phyloP scores from a whole-genome alignment of 1,284 basidiomycete genomes.

The Coniferiporia weirii region DNA sequence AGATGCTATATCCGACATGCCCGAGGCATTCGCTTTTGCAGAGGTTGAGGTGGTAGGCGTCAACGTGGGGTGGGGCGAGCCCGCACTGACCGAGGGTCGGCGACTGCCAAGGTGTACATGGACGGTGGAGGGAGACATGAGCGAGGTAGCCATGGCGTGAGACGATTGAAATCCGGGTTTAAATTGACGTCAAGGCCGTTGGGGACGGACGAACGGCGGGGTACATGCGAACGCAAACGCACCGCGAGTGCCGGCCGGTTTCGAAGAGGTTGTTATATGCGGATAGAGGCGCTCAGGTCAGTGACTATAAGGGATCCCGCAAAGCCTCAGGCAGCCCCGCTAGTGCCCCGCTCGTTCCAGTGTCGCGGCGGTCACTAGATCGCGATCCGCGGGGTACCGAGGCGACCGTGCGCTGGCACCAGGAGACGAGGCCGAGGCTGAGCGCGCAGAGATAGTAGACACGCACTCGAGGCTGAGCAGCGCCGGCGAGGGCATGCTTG shows the following conservation, averaged over 20 bases:
- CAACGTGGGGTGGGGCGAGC: background rate
- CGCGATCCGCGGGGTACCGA: background rate
- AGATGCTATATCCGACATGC: constrained; percentile 11
- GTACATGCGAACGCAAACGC: too few species aligned
- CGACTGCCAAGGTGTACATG: background rate
- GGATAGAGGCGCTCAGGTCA: too few species aligned
- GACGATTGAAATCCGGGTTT: too few species aligned
- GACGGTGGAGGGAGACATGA: background rate
- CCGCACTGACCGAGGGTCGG: background rate
- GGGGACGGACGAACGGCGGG: too few species aligned
- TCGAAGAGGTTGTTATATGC: too few species aligned
- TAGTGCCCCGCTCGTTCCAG: too few species aligned
- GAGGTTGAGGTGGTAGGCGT: background rate
- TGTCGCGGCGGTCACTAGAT: background rate
- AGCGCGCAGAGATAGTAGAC: constrained; percentile 6
- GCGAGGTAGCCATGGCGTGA: background rate
- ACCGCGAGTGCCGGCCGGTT: too few species aligned
- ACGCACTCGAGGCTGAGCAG: constrained; percentile 9
- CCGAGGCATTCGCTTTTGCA: constrained; percentile 16
- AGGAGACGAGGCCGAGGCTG: background rate
- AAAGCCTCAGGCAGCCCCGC: too few species aligned
- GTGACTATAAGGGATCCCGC: too few species aligned
- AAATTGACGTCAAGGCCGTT: too few species aligned
- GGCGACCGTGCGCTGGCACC: background rate
- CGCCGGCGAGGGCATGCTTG: constrained; percentile 17